Evolutionary conservation across 2,329 filamentous ascomycete genomes (phyloP), one percentile per base, ranked within the genome.

Genomic region (Rhynchosporium agropyri): DNA sequence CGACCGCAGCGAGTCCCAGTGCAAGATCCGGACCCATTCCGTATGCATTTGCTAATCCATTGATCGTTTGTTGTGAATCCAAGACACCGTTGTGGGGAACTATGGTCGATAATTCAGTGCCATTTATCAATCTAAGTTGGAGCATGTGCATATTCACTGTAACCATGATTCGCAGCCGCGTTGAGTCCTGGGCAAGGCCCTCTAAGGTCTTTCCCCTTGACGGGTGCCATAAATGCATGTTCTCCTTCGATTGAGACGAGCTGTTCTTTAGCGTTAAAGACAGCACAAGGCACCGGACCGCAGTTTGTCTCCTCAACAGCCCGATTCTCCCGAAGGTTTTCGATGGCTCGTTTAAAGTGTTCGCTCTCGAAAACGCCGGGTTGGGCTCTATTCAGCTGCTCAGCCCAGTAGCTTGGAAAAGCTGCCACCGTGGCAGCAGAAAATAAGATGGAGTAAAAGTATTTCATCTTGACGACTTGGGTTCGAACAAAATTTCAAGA

Each of bases 121-220:
- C n/a, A 42, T 15, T 46, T n/a, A 20, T 42, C 4, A 49, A 53
- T 26, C 33, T 5, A 20, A 20, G 31, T n/a, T 36, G 28, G 8
- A 12, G 26, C 6, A 36, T 54, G 3, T 4, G n/a, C 28, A 20
- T 15, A 31, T 9, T 15, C 28, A 51, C 33, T 46, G 57, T 77
- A 77, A 10, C 71, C 74, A 69, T 77, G 76, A 55, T 77, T 78
- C 50, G 76, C 76, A 43, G 77, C 63, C 7, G 76, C 75, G 63
- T 78, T 78, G 20, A 78, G 68, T 40, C 75, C 75, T 26, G 57
- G 63, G n/a, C 60, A 65, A 29, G 63, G 63, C 8, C 63, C 60
- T 31, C 63, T 33, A 28, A 58, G 42, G 43, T 65, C 60, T 12
- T 12, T 51, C n/a, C 33, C 33, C 33, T 33, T 13, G n/a, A 15